phyloP scores from a whole-genome alignment of 1,284 basidiomycete genomes.

The Ustilago crameri region DNA sequence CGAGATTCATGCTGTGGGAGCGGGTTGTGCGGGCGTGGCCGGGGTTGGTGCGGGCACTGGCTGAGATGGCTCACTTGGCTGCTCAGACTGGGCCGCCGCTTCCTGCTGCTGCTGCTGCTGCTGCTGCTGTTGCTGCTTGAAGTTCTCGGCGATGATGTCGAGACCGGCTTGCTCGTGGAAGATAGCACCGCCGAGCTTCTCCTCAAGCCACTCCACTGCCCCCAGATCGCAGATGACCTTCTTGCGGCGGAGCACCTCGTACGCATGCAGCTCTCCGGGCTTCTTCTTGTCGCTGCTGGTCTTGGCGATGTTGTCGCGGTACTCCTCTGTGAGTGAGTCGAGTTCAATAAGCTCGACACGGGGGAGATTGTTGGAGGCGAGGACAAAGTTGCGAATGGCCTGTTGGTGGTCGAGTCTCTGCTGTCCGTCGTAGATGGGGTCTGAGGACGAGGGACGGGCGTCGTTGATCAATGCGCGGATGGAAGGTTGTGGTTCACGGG shows the following conservation, averaged over 20 bases:
- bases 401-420: slow-evolving; percentile 54
- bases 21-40: slow-evolving; percentile 7
- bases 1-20: slow-evolving; percentile 6
- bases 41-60: slow-evolving; percentile 5
- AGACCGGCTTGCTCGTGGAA: slow-evolving; percentile 53
- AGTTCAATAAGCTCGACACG: slow-evolving; percentile 60
- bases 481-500: slow-evolving; percentile 51
- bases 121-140: slow-evolving; percentile 19
- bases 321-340: slow-evolving; percentile 56
- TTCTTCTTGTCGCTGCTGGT: slow-evolving; percentile 61
- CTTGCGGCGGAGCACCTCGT: slow-evolving; percentile 62
- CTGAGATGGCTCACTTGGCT: slow-evolving; percentile 1
- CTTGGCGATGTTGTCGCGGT: slow-evolving; percentile 42
- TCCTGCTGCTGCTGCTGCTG: slow-evolving; percentile 8
- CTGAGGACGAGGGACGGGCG: slow-evolving; percentile 52
- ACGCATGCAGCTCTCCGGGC: slow-evolving; percentile 67
- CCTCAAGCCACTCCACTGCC: slow-evolving; percentile 68
- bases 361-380: slow-evolving; percentile 60
- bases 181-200: slow-evolving; percentile 64
- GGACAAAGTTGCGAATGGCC: slow-evolving; percentile 55
- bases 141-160: slow-evolving; percentile 7
- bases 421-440: slow-evolving; percentile 56
- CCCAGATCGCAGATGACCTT: slow-evolving; percentile 65
- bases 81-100: not conserved
- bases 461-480: slow-evolving; percentile 30